Conservation (phyloP, 371 early-diverging fungal species). For the Capniomyces stellatus region DNA sequence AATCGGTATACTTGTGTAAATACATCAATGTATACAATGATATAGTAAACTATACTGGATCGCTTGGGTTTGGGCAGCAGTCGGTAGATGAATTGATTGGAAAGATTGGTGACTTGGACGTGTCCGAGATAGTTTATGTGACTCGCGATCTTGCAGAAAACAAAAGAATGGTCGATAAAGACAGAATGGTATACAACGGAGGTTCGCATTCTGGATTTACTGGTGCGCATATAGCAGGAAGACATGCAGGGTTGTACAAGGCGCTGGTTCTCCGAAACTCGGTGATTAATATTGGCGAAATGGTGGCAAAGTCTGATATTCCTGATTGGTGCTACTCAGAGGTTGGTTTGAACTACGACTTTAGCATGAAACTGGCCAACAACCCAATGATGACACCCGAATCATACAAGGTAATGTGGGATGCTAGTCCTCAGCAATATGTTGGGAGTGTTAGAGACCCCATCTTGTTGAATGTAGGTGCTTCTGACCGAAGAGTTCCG, state of each 20-base stretch:
- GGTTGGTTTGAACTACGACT: constrained; percentile 26
- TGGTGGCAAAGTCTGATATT: constrained; percentile 37
- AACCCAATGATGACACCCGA: constrained; percentile 26
- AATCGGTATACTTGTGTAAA: too few species aligned
- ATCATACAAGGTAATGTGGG: constrained; percentile 30
- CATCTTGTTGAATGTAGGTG: constrained; percentile 39
- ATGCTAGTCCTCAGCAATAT: constrained; percentile 32
- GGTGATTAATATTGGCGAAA: constrained; percentile 45
- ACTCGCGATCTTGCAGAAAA: constrained; percentile 4
- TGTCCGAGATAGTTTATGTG: constrained; percentile 30
- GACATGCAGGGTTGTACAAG: constrained; percentile 33
- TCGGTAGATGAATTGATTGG: constrained; percentile 41
- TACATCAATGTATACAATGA: too few species aligned
- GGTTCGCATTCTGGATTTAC: constrained; percentile 62
- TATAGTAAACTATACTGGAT: constrained; percentile 62
- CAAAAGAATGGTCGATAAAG: constrained; percentile 16
- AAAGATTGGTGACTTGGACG: constrained; percentile 38
- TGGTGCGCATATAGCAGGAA: constrained; percentile 35
- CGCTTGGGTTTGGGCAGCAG: constrained; percentile 46
- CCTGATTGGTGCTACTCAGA: constrained; percentile 51
- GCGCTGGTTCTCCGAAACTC: constrained; percentile 50
- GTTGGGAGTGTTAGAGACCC: constrained; percentile 36
- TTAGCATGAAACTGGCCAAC: constrained; percentile 1
- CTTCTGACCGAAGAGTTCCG: constrained; percentile 49
- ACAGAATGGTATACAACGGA: constrained; percentile 32